These are phyloP conservation scores for Annulohypoxylon truncatum DNA, from an alignment of 2,329 filamentous ascomycete genomes.

Conservation along the genomic window DNA sequence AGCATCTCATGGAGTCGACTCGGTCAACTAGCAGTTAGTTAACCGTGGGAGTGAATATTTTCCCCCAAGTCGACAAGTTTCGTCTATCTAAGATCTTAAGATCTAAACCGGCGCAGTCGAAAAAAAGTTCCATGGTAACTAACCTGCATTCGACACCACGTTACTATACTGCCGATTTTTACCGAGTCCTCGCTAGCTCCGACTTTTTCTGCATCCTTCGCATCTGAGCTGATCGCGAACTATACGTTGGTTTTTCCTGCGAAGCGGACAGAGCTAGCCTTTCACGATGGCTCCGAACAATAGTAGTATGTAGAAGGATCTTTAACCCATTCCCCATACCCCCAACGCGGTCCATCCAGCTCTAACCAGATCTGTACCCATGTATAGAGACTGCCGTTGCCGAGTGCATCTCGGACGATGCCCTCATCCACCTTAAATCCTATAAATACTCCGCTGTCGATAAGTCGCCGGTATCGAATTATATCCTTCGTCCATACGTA, in stretches of 20 bases:
- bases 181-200: slow-evolving; percentile 9
- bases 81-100: neutral
- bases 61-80: neutral
- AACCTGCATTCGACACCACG: slow-evolving; percentile 9
- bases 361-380: slow-evolving; percentile 22
- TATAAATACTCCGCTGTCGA: slow-evolving; percentile 99
- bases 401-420: slow-evolving; percentile 88
- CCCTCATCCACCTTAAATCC: slow-evolving; percentile 87
- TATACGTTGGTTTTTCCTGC: neutral
- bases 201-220: neutral
- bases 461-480: slow-evolving; percentile 92
- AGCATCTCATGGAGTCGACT: slow-evolving; percentile 27
- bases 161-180: slow-evolving; percentile 10
- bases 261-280: slow-evolving; percentile 7
- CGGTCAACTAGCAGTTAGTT: slow-evolving; percentile 14
- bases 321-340: neutral
- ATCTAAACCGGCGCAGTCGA: neutral
- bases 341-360: neutral
- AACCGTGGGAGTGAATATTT: slow-evolving; percentile 17
- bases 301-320: slow-evolving; percentile 47
- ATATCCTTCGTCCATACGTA: slow-evolving; percentile 96
- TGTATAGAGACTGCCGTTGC: slow-evolving; percentile 67
- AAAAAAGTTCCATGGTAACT: slow-evolving; percentile 21
- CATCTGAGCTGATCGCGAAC: slow-evolving; percentile 14
- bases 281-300: slow-evolving; percentile 54